Evolutionary conservation across 2,329 filamentous ascomycete genomes (phyloP), one percentile per base, ranked within the genome.

Genomic region (Penicillium brevicompactum): DNA sequence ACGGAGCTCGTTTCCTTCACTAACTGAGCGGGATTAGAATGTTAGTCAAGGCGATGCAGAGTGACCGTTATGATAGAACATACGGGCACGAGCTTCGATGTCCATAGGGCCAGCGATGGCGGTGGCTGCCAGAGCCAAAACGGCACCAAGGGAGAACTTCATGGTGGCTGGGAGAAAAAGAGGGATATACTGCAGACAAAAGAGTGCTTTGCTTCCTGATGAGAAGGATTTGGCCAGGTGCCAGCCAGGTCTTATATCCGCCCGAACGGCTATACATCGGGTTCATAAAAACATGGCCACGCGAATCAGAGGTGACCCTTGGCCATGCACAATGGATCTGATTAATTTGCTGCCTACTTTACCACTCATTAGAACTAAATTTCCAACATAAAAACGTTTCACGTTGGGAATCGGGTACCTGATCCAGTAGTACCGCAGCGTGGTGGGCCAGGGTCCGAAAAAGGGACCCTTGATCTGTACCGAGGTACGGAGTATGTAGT

Each of bases 1-100:
- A 7, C 70, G 73, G 53, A 78, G 75, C 37, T 78, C 76, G 9
- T 74, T 74, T 5, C 72, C 62, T 14, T 55, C 59, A 30, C 40
- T 55, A 32, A 62, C 64, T 61, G 14, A 16, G 22, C 16, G 21
- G 24, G 30, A 51, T 48, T 16, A 1, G 14, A 3, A 45, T 38
- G 41, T 41, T 21, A 41, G 21, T 30, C 27, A 4, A 18, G 16
- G 10, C 16, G 2, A 41, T 41, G n/a, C 38, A 41, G 9, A 21
- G 7, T 21, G 4, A 16, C 5, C 4, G 8, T 7, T 10, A 41
- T 40, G 34, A 34, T 22, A 14, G 18, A 11, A 34, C 52, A 5
- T 48, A 53, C 43, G 21, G 22, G 51, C 42, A 13, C 45, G 37
- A 27, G 49, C 41, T 30, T 57, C 51, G 14, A 51, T 37, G 14